phyloP scores from a whole-genome alignment of 2,329 filamentous ascomycete genomes.

The Chalara sp. region DNA sequence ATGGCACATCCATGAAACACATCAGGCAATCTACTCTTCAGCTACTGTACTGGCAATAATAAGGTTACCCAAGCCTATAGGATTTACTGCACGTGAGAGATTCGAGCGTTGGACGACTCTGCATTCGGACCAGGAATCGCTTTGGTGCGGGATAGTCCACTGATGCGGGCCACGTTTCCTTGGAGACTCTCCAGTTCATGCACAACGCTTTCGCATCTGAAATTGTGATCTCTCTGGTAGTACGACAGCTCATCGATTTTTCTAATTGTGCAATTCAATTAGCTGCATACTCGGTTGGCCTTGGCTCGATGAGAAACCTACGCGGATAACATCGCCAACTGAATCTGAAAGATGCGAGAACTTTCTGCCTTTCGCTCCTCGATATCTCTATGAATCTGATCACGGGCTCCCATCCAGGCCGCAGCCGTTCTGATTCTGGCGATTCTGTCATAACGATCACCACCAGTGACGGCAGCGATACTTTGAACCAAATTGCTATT shows the following conservation, averaged over 20 bases:
- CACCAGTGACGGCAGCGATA: conserved; percentile 8
- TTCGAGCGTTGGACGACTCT: no score
- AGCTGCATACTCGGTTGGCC: conserved; percentile 1
- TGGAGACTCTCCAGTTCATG: conserved; percentile 2
- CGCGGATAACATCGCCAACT: conserved; percentile 16
- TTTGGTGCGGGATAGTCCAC: no score
- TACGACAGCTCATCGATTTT: conserved; percentile 19
- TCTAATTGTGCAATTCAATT: conserved; percentile 1
- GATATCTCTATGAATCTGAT: conserved; percentile 13
- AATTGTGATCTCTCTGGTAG: conserved; percentile 16
- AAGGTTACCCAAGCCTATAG: no score
- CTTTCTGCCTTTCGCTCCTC: conserved; percentile 15
- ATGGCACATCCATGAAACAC: no score
- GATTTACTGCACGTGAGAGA: no score
- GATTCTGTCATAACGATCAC: conserved; percentile 13
- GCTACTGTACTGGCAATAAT: no score
- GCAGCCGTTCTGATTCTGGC: conserved; percentile 15
- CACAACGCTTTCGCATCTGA: conserved; percentile 7
- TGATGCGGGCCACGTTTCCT: no score
- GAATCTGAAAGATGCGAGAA: conserved; percentile 16
- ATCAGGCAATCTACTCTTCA: no score
- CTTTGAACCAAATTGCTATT: conserved; percentile 10
- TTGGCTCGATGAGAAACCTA: conserved; percentile 7
- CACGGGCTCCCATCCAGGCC: conserved; percentile 14
- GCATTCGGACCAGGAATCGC: no score